Evolutionary conservation across 2,329 filamentous ascomycete species (phyloP).

Genomic region (Balansia obtecta): DNA sequence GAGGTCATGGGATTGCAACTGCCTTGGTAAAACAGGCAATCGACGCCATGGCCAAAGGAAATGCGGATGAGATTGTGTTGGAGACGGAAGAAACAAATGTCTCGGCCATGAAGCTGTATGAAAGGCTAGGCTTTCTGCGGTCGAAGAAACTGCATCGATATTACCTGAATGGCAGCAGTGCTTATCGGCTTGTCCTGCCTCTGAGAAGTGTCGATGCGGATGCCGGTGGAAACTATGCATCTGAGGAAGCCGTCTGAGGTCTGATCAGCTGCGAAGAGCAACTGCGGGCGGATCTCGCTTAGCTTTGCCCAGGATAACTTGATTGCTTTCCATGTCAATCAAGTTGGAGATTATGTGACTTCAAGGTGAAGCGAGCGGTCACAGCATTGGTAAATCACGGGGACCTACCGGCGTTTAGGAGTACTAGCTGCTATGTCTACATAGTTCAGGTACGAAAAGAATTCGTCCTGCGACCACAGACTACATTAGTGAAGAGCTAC

Average conservation of each 20-base stretch:
- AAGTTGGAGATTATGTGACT: not conserved
- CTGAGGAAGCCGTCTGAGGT: conserved; percentile 16
- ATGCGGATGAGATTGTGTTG: conserved; percentile 87
- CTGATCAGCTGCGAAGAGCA: not conserved
- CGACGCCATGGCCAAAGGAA: conserved; percentile 71
- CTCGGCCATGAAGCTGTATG: conserved; percentile 83
- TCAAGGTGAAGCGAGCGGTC: not conserved
- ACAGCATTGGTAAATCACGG: not conserved
- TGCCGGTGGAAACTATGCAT: conserved; percentile 22
- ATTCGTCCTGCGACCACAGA: not conserved
- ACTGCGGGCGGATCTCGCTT: not conserved
- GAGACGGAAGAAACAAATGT: conserved; percentile 93
- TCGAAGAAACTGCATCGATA: conserved; percentile 92
- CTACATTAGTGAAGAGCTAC: not conserved
- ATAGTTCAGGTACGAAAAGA: not conserved
- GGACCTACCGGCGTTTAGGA: conserved; percentile 6
- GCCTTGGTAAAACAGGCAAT: conserved; percentile 81
- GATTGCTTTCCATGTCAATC: too few relatives aligned
- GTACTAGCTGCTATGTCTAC: not conserved
- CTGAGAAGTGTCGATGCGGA: conserved; percentile 45
- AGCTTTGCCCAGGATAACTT: too few relatives aligned
- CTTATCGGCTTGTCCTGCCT: conserved; percentile 76
- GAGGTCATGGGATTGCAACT: conserved; percentile 79
- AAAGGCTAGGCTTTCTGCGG: conserved; percentile 79
- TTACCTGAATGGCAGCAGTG: conserved; percentile 92